phyloP scores from a whole-genome alignment of 352 stramenopile species.

The Pythium coloratum region DNA sequence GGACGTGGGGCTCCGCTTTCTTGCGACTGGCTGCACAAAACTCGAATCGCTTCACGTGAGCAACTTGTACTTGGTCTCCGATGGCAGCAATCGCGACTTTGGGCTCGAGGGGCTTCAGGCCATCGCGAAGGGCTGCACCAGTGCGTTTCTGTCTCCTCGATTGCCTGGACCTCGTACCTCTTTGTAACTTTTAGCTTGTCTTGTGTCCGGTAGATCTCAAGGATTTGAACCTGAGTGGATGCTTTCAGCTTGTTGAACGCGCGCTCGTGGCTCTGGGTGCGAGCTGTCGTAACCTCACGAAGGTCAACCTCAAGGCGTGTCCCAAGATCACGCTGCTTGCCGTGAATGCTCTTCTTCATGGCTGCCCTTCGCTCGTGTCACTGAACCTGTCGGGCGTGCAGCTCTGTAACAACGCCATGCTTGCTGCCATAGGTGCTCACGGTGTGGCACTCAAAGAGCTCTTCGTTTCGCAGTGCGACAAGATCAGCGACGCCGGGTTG shows the following conservation, averaged over 20 bases:
- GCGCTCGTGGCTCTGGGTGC: constrained; percentile 76
- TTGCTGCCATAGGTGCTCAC: constrained; percentile 44
- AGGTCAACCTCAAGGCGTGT: constrained; percentile 83
- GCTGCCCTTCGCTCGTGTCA: constrained; percentile 40
- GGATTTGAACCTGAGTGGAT: constrained; percentile 63
- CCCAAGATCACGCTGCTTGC: constrained; percentile 74
- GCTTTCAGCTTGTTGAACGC: constrained; percentile 82
- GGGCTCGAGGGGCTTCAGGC: constrained; percentile 91
- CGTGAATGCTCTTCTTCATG: constrained; percentile 58
- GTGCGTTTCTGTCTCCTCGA: constrained; percentile 22
- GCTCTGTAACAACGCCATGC: constrained; percentile 63
- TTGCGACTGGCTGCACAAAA: constrained; percentile 81
- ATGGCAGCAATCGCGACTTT: constrained; percentile 92
- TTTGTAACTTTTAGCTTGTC: not conserved
- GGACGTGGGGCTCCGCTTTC: constrained; percentile 79
- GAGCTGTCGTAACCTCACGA: constrained; percentile 50
- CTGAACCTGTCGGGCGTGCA: constrained; percentile 60
- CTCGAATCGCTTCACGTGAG: constrained; percentile 73
- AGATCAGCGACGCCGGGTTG: constrained; percentile 58
- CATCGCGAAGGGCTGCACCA: constrained; percentile 54
- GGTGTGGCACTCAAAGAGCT: constrained; percentile 44
- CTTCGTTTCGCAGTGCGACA: constrained; percentile 59
- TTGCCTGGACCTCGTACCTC: not conserved
- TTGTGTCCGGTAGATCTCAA: constrained; percentile 33
- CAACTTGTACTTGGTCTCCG: constrained; percentile 90